Evolutionary conservation across 2,329 filamentous ascomycete genomes (phyloP), one percentile per base, ranked within the genome.

Genomic region (Fusarium papillatum): DNA sequence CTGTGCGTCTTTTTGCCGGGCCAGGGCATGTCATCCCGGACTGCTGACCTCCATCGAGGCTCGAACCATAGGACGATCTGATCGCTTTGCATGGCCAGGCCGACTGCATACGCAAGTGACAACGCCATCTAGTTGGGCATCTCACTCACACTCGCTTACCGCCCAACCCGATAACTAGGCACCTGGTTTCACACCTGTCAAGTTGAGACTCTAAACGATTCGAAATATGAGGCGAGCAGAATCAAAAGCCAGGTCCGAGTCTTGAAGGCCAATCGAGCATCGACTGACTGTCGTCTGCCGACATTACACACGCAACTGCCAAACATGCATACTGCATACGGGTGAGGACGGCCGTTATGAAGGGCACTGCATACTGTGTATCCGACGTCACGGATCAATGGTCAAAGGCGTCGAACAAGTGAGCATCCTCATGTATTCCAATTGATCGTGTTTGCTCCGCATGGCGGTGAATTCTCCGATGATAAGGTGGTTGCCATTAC

Each of bases 1-100:
- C 43, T 57, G 50, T 38, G 68, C 38, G 60, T 69, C 50, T 75
- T 73, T 60, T 64, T 66, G 39, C 72, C 67, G 73, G 64, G 38
- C 13, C 53, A 50, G 62, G 70, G 74, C 53, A 71, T 71, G 64
- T 68, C 50, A 72, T 73, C 66, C 66, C 70, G 64, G 66, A 41
- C 71, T 69, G 69, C 66, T 78, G 69, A 74, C 73, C 62, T 70
- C 53, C 53, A 57, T 57, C 62, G 34, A 71, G 57, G 69, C 78
- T 73, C 71, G 70, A 70, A 75, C 78, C 73, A 79, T 63, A 62
- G 71, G 66, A 69, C 75, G 64, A 73, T 77, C 70, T 66, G 66
- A 69, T 77, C 59, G 62, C 61, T 62, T 69, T 74, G 69, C 71
- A 74, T 64, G 65, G 53, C 73, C 73, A 70, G 65, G 53, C 73